These are phyloP conservation scores for Backusella mclennaniae DNA, from an alignment of 192 early-diverging fungal genomes.

Conservation along the genomic window DNA sequence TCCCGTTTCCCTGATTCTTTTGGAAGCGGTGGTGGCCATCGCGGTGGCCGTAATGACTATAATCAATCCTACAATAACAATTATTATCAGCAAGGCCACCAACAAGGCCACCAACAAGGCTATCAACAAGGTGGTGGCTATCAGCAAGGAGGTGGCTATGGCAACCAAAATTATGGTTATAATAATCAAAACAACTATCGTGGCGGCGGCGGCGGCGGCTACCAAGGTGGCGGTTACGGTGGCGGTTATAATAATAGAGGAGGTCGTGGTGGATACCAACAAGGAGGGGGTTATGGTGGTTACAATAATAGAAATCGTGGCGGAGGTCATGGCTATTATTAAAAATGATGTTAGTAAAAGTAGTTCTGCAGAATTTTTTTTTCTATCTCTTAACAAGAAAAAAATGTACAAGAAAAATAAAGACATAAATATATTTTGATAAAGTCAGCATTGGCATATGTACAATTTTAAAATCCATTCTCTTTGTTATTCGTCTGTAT, in stretches of 20 bases:
- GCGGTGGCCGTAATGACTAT: background rate
- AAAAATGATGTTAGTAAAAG: background rate
- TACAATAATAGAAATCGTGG: slow-evolving; percentile 8
- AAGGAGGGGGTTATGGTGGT: slow-evolving; percentile 17
- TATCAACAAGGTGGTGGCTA: slow-evolving; percentile 1
- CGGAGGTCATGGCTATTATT: slow-evolving; percentile 1
- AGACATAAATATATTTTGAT: background rate
- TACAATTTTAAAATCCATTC: too few species aligned
- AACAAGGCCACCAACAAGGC: slow-evolving; percentile 21
- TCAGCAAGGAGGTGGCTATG: slow-evolving; percentile 21
- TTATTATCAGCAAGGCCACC: background rate
- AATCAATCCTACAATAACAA: background rate
- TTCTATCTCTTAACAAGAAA: too few species aligned
- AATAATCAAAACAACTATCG: slow-evolving; percentile 20
- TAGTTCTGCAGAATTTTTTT: too few species aligned
- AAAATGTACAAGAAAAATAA: background rate
- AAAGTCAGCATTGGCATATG: too few species aligned
- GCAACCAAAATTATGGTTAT: slow-evolving; percentile 21
- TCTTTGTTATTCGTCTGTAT: too few species aligned
- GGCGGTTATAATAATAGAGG: slow-evolving; percentile 31
- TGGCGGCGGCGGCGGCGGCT: slow-evolving; percentile 13
- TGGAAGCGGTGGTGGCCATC: slow-evolving; percentile 24
- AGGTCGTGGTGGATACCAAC: slow-evolving; percentile 25
- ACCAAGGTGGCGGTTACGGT: slow-evolving; percentile 33
- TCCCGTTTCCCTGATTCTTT: slow-evolving; percentile 23